phyloP scores from a whole-genome alignment of 2,329 filamentous ascomycete species.

The Ophiocordyceps australis region DNA sequence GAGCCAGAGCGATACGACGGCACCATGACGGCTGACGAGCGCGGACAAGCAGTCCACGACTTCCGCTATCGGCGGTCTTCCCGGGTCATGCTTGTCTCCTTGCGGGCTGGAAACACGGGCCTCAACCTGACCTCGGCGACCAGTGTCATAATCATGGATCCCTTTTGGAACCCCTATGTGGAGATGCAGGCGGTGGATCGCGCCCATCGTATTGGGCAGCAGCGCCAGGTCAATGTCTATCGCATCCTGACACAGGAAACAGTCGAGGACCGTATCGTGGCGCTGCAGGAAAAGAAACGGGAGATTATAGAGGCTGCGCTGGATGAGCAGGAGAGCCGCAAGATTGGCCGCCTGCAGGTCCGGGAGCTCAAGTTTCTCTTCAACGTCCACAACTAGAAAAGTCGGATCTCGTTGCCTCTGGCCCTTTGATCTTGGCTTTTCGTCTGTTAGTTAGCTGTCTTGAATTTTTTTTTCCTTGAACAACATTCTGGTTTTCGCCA shows the following conservation, averaged over 20 bases:
- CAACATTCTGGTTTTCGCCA: no score
- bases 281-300: constrained; percentile 62
- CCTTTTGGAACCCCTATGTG: constrained; percentile 88
- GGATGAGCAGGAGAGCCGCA: constrained; percentile 53
- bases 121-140: constrained; percentile 72
- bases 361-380: constrained; percentile 58
- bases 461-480: no score
- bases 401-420: neutral
- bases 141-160: constrained; percentile 78
- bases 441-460: no score
- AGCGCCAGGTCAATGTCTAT: constrained; percentile 57
- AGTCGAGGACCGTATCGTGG: constrained; percentile 74
- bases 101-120: constrained; percentile 68
- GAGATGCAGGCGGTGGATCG: constrained; percentile 87
- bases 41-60: constrained; percentile 48
- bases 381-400: constrained; percentile 5
- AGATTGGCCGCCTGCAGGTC: constrained; percentile 45
- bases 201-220: constrained; percentile 74
- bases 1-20: constrained; percentile 63
- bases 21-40: constrained; percentile 49
- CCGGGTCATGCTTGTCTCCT: constrained; percentile 63
- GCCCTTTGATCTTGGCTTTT: neutral
- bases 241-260: constrained; percentile 60
- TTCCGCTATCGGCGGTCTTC: constrained; percentile 47
- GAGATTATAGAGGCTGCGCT: constrained; percentile 61